Conservation (phyloP, 164 flowering plant species). For the Paratinospora sagittata region DNA sequence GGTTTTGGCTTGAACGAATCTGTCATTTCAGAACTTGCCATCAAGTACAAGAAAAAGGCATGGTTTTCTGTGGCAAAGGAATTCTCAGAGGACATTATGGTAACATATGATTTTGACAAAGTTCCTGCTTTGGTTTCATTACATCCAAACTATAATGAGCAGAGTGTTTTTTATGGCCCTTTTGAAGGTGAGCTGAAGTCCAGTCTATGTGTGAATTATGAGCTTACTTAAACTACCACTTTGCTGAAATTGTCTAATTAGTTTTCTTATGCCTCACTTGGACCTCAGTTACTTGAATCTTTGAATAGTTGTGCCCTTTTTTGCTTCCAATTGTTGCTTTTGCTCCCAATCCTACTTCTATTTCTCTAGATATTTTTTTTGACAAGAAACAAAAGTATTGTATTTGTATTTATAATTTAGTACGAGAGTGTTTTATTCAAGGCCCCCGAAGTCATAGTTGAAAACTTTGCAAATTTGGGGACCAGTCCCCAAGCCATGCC, state of each 20-base stretch:
- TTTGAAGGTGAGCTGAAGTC: constrained; percentile 71
- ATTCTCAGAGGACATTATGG: constrained; percentile 76
- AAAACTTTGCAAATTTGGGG: too few relatives aligned
- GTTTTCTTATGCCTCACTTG: not conserved
- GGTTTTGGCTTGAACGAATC: constrained; percentile 89
- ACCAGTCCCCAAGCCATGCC: too few relatives aligned
- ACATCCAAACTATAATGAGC: constrained; percentile 67
- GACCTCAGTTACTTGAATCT: not conserved
- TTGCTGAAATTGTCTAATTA: not conserved
- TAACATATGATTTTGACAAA: constrained; percentile 80
- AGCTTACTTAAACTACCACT: not conserved
- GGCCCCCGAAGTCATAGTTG: too few relatives aligned
- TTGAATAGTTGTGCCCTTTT: not conserved
- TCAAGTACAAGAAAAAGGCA: constrained; percentile 81
- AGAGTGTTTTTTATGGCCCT: constrained; percentile 80
- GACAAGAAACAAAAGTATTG: too few relatives aligned
- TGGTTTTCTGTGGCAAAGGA: constrained; percentile 95
- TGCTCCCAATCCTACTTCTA: not conserved
- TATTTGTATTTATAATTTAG: too few relatives aligned
- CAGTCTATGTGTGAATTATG: not conserved
- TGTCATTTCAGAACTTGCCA: constrained; percentile 43
- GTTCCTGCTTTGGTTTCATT: constrained; percentile 76
- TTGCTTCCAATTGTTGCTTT: not conserved
- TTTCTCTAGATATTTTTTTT: not conserved
- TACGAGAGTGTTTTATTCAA: too few relatives aligned